phyloP scores from a whole-genome alignment of 73 alveolate species.

The Diophrys sp. region DNA sequence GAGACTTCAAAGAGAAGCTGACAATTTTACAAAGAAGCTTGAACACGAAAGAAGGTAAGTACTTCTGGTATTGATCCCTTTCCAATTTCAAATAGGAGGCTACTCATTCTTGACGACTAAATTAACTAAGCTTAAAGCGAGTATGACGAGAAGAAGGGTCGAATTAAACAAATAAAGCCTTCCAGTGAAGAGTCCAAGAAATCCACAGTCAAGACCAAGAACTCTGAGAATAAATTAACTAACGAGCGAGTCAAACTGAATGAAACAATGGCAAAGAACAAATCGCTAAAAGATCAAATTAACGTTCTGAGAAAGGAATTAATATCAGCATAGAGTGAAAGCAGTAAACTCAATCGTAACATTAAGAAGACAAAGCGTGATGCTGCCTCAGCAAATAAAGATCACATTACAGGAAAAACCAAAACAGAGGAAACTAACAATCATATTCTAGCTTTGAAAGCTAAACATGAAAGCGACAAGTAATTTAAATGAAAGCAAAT shows the following conservation, averaged over 20 bases:
- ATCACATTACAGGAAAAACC: conserved; percentile 24
- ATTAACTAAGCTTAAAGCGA: conserved; percentile 31
- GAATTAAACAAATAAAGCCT: conserved; percentile 52
- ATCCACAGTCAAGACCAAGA: conserved; percentile 28
- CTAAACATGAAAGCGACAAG: conserved; percentile 75
- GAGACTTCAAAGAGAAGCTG: conserved; percentile 74
- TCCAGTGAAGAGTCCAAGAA: conserved; percentile 33
- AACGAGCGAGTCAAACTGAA: conserved; percentile 55
- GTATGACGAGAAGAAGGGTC: conserved; percentile 49
- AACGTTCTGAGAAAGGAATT: conserved; percentile 59
- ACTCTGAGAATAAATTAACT: conserved; percentile 35
- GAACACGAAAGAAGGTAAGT: conserved; percentile 68
- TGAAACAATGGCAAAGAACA: conserved; percentile 56
- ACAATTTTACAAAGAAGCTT: conserved; percentile 61
- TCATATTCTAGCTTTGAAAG: conserved; percentile 61
- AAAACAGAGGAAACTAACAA: conserved; percentile 66
- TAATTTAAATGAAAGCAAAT: no score
- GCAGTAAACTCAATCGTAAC: conserved; percentile 16
- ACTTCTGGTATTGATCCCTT: not conserved
- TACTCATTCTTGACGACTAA: conserved; percentile 22
- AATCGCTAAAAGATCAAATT: conserved; percentile 42
- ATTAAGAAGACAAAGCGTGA: conserved; percentile 37
- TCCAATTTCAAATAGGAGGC: conserved; percentile 5
- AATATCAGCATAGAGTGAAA: conserved; percentile 30
- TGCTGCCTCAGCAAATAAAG: conserved; percentile 29